A percentile compares a stretch with the other conserved stretches of the same genome.
Evolutionary conservation across 805 yeast genomes (phyloP).

Genomic region (Lipomyces lipofer): DNA sequence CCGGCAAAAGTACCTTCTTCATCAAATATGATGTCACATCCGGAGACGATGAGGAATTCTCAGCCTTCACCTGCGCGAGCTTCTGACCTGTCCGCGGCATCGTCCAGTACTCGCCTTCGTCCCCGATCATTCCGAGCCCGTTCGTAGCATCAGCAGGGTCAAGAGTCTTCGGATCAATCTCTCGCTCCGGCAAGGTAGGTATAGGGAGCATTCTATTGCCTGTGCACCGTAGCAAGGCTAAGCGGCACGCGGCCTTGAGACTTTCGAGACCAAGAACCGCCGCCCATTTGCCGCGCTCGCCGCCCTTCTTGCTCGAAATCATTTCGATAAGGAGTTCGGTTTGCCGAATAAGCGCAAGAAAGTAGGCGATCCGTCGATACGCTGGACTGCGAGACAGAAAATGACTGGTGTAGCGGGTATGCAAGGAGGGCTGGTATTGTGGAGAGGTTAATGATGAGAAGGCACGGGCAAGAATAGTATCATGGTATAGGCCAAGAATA

Average conservation of each 20-base stretch:
- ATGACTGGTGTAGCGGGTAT: conserved; percentile 38
- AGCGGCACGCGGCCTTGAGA: conserved; percentile 36
- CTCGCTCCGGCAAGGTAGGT: conserved; percentile 40
- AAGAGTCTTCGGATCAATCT: conserved; percentile 40
- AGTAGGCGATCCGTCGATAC: conserved; percentile 38
- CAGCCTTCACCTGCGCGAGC: conserved; percentile 23
- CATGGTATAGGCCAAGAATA: conserved; percentile 43
- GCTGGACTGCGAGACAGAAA: conserved; percentile 25
- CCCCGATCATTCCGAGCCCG: neutral
- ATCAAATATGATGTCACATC: conserved; percentile 33
- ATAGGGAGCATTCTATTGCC: conserved; percentile 36
- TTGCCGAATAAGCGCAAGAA: conserved; percentile 38
- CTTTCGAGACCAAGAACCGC: conserved; percentile 34
- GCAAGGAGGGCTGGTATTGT: conserved; percentile 31
- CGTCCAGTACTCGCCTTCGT: conserved; percentile 10
- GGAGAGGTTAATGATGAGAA: conserved; percentile 14
- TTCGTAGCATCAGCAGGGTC: conserved; percentile 17
- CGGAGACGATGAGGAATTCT: too few relatives aligned
- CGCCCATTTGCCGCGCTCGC: conserved; percentile 37
- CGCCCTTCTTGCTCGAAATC: conserved; percentile 36
- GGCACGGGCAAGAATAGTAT: conserved; percentile 40
- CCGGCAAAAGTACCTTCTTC: conserved; percentile 37
- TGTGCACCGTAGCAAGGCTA: conserved; percentile 36
- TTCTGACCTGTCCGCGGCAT: conserved; percentile 34
- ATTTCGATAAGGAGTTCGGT: conserved; percentile 44